Evolutionary conservation across 2,329 filamentous ascomycete species (phyloP), one percentile per base, ranked within the genome.

Genomic region (Bimuria novae-zelandiae): DNA sequence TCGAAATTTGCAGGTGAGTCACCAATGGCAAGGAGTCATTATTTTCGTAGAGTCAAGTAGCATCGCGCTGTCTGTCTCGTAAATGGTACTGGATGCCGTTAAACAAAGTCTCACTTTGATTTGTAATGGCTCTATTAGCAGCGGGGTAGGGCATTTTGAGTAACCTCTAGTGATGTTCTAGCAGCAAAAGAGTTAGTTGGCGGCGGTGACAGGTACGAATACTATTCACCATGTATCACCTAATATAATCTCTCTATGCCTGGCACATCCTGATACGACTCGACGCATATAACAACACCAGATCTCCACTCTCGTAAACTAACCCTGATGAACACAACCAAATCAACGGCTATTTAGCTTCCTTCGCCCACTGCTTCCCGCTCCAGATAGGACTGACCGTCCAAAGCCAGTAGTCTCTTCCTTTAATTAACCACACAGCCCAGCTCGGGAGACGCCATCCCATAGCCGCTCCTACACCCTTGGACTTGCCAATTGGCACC

Each of bases 331-430:
- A n/a, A n/a, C n/a, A n/a, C n/a, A n/a, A n/a, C n/a, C n/a, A n/a
- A n/a, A n/a, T n/a, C n/a, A n/a, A 33, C 30, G n/a, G 4, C 12
- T 16, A 41, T 30, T 41, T 80, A 77, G 7, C 76, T 78, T 78
- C 75, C 60, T 80, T 81, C 7, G 64, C 69, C 79, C 79, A 83
- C 43, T 81, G 77, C 50, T 77, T 77, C 14, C 80, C 81, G 65
- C 67, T 80, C 81, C 80, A 83, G 12, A 82, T 50, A 3, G 60
- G 60, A 0, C 66, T 75, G 1, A 76, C 79, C 8, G 77, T 81
- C 77, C 78, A 80, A 23, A 82, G 49, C 77, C 79, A 83, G 39
- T 64, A 78, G 56, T 78, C 75, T 50, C 70, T 69, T 16, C 73
- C 68, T 65, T 79, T 79, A 11, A 75, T 45, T 54, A 73, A 35